These are phyloP conservation scores for Starmerella bombi DNA, from an alignment of 805 yeast genomes.

Conservation along the genomic window DNA sequence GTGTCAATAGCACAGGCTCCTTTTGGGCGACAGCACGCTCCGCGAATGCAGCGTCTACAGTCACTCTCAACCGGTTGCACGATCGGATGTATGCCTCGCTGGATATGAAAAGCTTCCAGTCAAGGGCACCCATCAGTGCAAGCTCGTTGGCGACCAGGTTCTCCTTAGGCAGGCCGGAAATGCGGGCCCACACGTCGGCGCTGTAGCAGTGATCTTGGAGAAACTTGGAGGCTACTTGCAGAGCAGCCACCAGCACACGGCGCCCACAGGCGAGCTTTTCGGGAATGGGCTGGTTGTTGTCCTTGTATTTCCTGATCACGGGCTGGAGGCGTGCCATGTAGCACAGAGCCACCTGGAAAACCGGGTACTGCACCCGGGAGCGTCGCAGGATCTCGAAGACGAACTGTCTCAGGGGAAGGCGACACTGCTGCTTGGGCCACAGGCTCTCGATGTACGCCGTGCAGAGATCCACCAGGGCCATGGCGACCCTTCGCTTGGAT, in stretches of 20 bases:
- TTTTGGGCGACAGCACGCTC: background rate
- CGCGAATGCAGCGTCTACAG: conserved; percentile 5
- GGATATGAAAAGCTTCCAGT: conserved; percentile 46
- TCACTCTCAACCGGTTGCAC: conserved; percentile 12
- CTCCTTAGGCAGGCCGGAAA: conserved; percentile 46
- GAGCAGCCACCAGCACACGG: conserved; percentile 50
- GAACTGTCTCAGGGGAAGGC: conserved; percentile 27
- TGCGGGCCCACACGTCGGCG: conserved; percentile 58
- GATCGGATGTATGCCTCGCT: conserved; percentile 19
- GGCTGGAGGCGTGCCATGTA: conserved; percentile 42
- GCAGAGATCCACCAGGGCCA: conserved; percentile 16
- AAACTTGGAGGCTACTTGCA: conserved; percentile 62
- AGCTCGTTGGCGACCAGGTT: conserved; percentile 45
- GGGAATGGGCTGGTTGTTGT: conserved; percentile 3
- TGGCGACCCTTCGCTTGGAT: conserved; percentile 13
- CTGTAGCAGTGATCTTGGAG: conserved; percentile 60
- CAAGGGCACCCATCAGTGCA: conserved; percentile 38
- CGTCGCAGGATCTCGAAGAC: conserved; percentile 31
- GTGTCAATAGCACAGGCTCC: background rate
- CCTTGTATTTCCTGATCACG: conserved; percentile 5
- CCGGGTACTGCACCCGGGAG: conserved; percentile 46
- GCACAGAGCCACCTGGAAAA: conserved; percentile 53
- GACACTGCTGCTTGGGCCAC: conserved; percentile 15
- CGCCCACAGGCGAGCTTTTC: conserved; percentile 39
- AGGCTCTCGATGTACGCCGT: conserved; percentile 12